Base-by-base conservation (phyloP, 768 basidiomycete genomes). In the Lentinula detonsa region DNA sequence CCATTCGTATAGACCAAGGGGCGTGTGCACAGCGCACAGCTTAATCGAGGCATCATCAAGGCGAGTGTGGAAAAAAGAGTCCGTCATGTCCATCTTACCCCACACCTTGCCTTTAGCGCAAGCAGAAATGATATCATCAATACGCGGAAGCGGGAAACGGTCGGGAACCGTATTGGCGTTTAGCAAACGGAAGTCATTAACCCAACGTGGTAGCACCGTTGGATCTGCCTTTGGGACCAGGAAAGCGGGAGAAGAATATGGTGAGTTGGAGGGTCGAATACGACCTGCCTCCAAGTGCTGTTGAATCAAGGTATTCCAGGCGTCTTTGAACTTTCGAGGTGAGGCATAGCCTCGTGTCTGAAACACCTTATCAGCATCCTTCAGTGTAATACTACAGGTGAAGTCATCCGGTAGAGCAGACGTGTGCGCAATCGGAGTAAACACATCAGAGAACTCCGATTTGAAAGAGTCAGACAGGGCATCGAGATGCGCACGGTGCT, bases 101-200 rank as follows among this genome's bases (percentile, higher is more conserved):
- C 11, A 43, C 5, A 43, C 15, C 2, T 15, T 11, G 15, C 42
- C 42, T 15, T 43, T 43, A 1, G 42, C 76, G 28, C 72, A 76
- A 34, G 75, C 77, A 0, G 72, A 64, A 9, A 75, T 71, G 8
- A 74, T 76, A 70, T 76, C 74, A 54, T 77, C 69, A 0, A 77
- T 66, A 0, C 62, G 63, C 0, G 72, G 74, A 11, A 73, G 46
- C 0, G 68, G 69, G 43, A 67, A 67, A 0, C 56, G 45, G 61
- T 74, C 69, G 0, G 63, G 53, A 0, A 72, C 53, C 0, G 66
- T 72, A 35, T 71, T 71, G 0, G 60, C 46, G 39, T 74, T 75
- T 0, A 76, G 39, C 0, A 46, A 1, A 0, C 68, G 61, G 50
- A 66, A 74, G 13, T 75, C 67, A 35, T 73, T 74, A 0, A 75